Conservation (phyloP, 78 protist genomes). For the Tieghemostelium lacteum region DNA sequence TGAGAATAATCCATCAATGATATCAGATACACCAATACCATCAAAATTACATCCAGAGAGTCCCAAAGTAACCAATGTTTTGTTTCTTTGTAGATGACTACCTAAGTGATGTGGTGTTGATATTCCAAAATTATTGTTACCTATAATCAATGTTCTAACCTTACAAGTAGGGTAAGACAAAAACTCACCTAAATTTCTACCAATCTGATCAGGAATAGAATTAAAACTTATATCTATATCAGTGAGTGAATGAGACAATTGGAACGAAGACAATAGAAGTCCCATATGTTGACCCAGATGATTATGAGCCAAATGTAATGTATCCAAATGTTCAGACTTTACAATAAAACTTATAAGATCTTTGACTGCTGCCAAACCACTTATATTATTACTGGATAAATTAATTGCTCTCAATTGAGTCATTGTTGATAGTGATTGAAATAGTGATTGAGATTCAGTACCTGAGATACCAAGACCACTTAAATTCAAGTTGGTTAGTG, state of each 20-base stretch:
- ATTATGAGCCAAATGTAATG: not conserved
- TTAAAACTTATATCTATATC: slow-evolving; percentile 1
- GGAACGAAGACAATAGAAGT: not conserved
- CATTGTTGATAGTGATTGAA: no score
- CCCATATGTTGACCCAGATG: not conserved
- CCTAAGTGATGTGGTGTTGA: not conserved
- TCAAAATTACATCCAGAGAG: not conserved
- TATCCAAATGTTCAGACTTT: no score
- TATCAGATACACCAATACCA: not conserved
- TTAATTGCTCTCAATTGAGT: no score
- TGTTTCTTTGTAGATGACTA: not conserved
- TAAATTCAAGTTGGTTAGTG: no score
- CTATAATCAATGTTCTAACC: not conserved
- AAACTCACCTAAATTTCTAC: not conserved
- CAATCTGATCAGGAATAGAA: not conserved
- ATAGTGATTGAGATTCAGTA: no score
- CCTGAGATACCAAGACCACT: no score
- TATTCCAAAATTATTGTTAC: slow-evolving; percentile 1
- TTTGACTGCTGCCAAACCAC: no score
- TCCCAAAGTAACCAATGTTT: not conserved
- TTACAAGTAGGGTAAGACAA: not conserved
- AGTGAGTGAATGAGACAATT: not conserved
- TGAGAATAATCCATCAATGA: slow-evolving; percentile 6
- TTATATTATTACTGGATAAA: no score
- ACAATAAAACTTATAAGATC: no score